Conservation (phyloP, 441 rosid genomes). For the Eruca vesicaria region DNA sequence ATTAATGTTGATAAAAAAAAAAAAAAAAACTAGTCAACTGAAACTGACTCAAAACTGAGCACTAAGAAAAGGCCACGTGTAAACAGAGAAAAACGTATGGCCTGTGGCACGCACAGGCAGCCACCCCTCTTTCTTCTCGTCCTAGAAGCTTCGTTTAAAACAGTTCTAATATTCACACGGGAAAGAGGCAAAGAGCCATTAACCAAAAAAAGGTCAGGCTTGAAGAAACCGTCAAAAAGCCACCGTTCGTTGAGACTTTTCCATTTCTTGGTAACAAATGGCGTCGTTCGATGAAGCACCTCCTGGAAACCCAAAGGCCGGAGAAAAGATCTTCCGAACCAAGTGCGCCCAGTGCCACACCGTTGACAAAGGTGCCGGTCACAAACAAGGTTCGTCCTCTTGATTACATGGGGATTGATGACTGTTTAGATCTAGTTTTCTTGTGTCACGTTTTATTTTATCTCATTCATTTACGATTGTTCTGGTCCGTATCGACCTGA, state of each 20-base stretch:
- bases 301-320: constrained; percentile 53
- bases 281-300: constrained; percentile 77
- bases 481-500: not conserved
- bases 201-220: not conserved
- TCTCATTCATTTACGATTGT: not conserved
- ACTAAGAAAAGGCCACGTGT: constrained; percentile 6
- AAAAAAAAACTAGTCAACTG: constrained; percentile 13
- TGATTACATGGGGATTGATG: not conserved
- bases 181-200: not conserved
- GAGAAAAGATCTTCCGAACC: constrained; percentile 79
- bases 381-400: constrained; percentile 72
- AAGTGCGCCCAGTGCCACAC: constrained; percentile 95
- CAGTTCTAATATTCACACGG: not conserved
- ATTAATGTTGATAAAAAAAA: too few species aligned
- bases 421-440: not conserved
- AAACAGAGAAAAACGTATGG: not conserved
- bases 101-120: constrained; percentile 23
- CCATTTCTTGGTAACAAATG: constrained; percentile 40
- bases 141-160: constrained; percentile 15
- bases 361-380: constrained; percentile 85
- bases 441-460: not conserved
- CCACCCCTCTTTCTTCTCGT: constrained; percentile 10
- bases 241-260: not conserved
- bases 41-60: constrained; percentile 13
- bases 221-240: not conserved